Base-by-base conservation (phyloP, 1,139 yeast genomes). In the Hyphopichia pseudoburtonii region DNA sequence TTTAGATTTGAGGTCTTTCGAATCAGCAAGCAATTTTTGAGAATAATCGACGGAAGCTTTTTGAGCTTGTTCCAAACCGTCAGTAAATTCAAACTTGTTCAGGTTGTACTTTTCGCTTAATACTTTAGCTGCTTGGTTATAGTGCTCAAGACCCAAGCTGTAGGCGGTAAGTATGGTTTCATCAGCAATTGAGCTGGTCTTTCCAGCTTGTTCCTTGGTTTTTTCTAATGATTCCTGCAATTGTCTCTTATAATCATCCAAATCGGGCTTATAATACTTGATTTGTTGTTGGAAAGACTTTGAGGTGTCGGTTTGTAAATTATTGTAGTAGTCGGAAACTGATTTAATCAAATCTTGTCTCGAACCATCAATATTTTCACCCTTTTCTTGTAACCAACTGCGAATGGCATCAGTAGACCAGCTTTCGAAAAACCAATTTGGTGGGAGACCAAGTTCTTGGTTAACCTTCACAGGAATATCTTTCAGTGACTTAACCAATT, bases 401-500 rank as follows among this genome's bases (percentile, higher is more conserved):
- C 47, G 51, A 28, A 60, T 45, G 7, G 51, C 45, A 14, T 52
- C 54, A 23, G 57, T 50, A 11, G 57, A 48, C 38, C 50, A 50
- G 34, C 40, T 50, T 21, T 51, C 56, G 26, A 51, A 40, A 17
- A 57, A 43, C 56, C 62, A 55, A 30, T 47, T 47, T n/a, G 42
- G 33, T 16, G 47, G 45, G 14, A 34, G 17, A 6, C 32, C 32
- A 11, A 34, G 12, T 7, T 17, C 10, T 18, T 34, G 36, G 5
- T 39, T 54, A 19, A 43, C 42, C 22, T 47, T 51, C 39, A 73
- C 54, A 19, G 76, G 74, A 33, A 61, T 62, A 48, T 67, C 61
- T 50, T 70, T 70, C 55, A 71, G 62, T 40, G 64, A 52, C 44
- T 70, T 65, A 4, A 75, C 84, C 30, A 74, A 57, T 24, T 73